Evolutionary conservation across 305 asterid genomes (phyloP), one percentile per base, ranked within the genome.

Genomic region (Ilex paraguariensis): DNA sequence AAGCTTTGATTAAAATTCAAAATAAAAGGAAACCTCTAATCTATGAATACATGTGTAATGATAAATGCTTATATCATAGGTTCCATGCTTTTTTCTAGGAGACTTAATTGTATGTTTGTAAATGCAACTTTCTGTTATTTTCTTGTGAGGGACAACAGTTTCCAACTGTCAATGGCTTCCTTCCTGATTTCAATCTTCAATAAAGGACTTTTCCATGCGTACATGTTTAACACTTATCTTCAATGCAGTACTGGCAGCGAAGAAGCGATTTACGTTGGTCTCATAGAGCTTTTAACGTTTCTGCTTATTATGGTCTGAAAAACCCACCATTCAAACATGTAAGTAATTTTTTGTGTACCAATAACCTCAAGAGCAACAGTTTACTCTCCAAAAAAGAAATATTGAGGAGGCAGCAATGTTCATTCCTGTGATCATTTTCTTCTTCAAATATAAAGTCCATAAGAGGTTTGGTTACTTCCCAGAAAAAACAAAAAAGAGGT

Each of bases 311-410:
- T 77, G 96, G 98, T 70, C 77, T 91, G 62, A 84, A 66, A 70
- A 76, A 56, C 51, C 98, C 94, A 15, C 95, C 98, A 50, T 91
- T 84, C 74, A 70, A 83, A 57, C 94, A 84, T 44, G 98, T 91
- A 75, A 82, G 95, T 66, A n/a, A 50, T 7, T 48, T 66, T 62
- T 52, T 60, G 2, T 46, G 56, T 62, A 14, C 42, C 31, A 68
- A 33, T 31, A n/a, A 48, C 50, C 62, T n/a, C 49, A 32, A 14
- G 14, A 50, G 54, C 3, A 7, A 45, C 13, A 45, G 50, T 30
- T 69, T 49, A 8, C 8, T 49, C 17, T 54, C 32, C 4, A 31
- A 48, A 53, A 46, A 30, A 50, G 40, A 3, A 21, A 17, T 31
- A 32, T 1, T 10, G 54, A 13, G 0, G 9, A 8, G 32, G 32